phyloP scores from a whole-genome alignment of 2,329 filamentous ascomycete species.

The Dactylonectria estremocensis region DNA sequence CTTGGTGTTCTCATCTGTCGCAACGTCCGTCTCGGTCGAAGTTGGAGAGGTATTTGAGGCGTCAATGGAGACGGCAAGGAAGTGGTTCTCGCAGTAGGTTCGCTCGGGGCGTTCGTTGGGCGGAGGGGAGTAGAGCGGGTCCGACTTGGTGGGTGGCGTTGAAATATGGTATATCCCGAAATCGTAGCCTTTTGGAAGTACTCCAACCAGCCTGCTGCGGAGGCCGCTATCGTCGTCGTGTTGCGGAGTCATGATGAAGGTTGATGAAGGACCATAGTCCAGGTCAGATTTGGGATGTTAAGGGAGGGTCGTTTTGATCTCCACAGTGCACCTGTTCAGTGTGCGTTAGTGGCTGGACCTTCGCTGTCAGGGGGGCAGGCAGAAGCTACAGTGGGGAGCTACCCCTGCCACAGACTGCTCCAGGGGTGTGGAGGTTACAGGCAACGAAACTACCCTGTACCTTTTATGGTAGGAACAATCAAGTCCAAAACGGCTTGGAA shows the following conservation, averaged over 20 bases:
- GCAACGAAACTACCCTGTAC: conserved; percentile 1
- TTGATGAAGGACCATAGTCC: conserved; percentile 10
- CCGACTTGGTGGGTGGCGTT: conserved; percentile 82
- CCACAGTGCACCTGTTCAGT: conserved; percentile 24
- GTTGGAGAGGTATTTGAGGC: conserved; percentile 33
- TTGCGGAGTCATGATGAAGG: conserved; percentile 21
- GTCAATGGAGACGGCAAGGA: conserved; percentile 68
- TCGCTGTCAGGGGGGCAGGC: conserved; percentile 14
- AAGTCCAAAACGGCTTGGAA: too few relatives aligned
- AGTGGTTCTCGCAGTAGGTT: conserved; percentile 92
- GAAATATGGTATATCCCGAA: conserved; percentile 90
- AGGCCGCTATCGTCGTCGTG: conserved; percentile 29
- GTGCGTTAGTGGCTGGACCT: conserved; percentile 28
- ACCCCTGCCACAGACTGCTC: not conserved
- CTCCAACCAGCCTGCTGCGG: conserved; percentile 57
- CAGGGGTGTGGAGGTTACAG: not conserved
- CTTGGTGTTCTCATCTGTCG: conserved; percentile 35
- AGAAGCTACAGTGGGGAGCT: conserved; percentile 25
- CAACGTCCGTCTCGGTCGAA: conserved; percentile 46
- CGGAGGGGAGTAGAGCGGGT: conserved; percentile 84
- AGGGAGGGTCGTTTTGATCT: conserved; percentile 17
- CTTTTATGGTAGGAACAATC: too few relatives aligned
- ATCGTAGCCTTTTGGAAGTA: conserved; percentile 67
- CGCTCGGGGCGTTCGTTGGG: conserved; percentile 79
- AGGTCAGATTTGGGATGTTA: not conserved